phyloP scores from a whole-genome alignment of 2,329 filamentous ascomycete species.

The Aspergillus sp. region DNA sequence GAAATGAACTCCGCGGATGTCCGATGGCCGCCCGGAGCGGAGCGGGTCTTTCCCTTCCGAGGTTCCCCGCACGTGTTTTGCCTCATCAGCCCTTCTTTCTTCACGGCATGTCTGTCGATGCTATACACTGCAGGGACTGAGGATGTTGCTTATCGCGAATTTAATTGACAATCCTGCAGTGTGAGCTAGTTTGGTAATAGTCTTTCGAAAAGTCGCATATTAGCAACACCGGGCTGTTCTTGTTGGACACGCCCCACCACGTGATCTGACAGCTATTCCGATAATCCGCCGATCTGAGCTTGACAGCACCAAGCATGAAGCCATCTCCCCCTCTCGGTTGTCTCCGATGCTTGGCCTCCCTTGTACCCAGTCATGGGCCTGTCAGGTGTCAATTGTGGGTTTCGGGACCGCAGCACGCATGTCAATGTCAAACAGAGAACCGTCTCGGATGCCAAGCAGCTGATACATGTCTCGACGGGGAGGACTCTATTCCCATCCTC shows the following conservation, averaged over 20 bases:
- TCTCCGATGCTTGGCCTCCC: not conserved
- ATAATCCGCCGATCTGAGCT: slow-evolving; percentile 4
- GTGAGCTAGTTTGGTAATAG: too few species aligned
- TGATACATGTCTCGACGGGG: not conserved
- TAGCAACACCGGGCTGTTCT: not conserved
- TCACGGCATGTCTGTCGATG: not conserved
- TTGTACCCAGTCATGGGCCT: not conserved
- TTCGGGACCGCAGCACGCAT: not conserved
- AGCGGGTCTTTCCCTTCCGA: not conserved
- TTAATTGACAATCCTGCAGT: too few species aligned
- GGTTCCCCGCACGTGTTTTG: not conserved
- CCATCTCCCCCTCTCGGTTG: not conserved
- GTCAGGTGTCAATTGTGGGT: too few species aligned
- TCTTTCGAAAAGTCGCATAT: not conserved
- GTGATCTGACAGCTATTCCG: not conserved
- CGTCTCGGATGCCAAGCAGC: not conserved
- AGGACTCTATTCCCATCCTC: not conserved
- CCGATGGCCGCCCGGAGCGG: not conserved
- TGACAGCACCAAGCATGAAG: slow-evolving; percentile 3
- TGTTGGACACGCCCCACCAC: not conserved
- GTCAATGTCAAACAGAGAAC: not conserved
- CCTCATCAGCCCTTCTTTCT: not conserved
- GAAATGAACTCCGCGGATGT: not conserved
- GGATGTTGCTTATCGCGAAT: not conserved
- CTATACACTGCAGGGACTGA: not conserved